Evolutionary conservation across 164 flowering plant genomes (phyloP).

Genomic region (Santalum album): DNA sequence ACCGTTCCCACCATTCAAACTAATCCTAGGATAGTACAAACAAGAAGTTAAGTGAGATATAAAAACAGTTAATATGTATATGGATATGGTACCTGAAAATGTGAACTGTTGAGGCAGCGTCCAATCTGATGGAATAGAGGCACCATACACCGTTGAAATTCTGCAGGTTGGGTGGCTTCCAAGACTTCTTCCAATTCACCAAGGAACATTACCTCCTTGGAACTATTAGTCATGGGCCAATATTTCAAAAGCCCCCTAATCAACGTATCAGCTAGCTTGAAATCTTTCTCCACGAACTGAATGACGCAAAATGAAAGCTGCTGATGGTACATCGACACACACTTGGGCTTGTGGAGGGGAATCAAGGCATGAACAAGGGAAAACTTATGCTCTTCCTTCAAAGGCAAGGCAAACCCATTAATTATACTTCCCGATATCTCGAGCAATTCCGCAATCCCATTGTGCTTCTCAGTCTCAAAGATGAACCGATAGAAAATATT

Average conservation of each 20-base stretch:
- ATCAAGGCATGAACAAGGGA: conserved; percentile 62
- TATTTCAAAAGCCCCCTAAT: conserved; percentile 67
- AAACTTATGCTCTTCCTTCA: conserved; percentile 80
- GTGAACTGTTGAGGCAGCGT: conserved; percentile 61
- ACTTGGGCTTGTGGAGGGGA: conserved; percentile 86
- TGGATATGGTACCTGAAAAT: conserved; percentile 53
- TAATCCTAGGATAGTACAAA: too few relatives aligned
- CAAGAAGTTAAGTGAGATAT: too few relatives aligned
- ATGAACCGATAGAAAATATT: conserved; percentile 64
- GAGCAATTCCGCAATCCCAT: conserved; percentile 71
- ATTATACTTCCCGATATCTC: too few relatives aligned
- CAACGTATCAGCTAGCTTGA: conserved; percentile 77
- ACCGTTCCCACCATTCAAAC: too few relatives aligned
- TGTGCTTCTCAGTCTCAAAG: conserved; percentile 79
- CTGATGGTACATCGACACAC: conserved; percentile 70
- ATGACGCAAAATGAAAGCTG: conserved; percentile 73
- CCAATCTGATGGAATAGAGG: conserved; percentile 61
- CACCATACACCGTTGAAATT: conserved; percentile 74
- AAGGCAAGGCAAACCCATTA: conserved; percentile 88
- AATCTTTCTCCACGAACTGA: conserved; percentile 85
- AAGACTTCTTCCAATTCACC: conserved; percentile 74
- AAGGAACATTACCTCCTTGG: conserved; percentile 78
- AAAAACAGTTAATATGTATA: too few relatives aligned
- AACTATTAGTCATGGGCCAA: conserved; percentile 77
- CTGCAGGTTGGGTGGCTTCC: conserved; percentile 59